phyloP scores from a whole-genome alignment of 2,329 filamentous ascomycete genomes.

The Macrophomina tecta region DNA sequence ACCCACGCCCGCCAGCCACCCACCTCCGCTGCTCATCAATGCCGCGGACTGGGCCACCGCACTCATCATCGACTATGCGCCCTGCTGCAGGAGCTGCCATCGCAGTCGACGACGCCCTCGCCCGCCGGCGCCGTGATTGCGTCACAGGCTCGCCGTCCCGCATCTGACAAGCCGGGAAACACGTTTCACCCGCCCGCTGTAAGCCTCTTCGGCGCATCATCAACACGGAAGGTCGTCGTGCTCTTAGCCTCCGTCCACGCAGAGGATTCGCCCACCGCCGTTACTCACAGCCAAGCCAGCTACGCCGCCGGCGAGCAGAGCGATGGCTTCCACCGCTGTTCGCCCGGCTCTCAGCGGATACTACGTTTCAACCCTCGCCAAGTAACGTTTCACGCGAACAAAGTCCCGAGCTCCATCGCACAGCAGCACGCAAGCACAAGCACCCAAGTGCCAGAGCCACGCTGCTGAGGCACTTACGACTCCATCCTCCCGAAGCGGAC shows the following conservation, averaged over 20 bases:
- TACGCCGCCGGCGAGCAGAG: slow-evolving; percentile 3
- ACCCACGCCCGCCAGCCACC: not conserved
- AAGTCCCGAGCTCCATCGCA: slow-evolving; percentile 10
- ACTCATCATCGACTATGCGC: not conserved
- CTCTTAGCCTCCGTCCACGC: not conserved
- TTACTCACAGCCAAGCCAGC: slow-evolving; percentile 3
- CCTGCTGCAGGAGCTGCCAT: too few relatives aligned
- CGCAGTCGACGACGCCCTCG: not conserved
- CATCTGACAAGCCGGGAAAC: not conserved
- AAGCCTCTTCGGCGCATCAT: not conserved
- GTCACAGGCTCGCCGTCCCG: slow-evolving; percentile 3
- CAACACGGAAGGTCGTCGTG: slow-evolving; percentile 4
- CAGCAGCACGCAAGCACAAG: not conserved
- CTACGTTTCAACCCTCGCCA: slow-evolving; percentile 15
- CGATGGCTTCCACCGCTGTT: not conserved
- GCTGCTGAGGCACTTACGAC: slow-evolving; percentile 13
- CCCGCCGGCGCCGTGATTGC: not conserved
- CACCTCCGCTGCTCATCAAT: not conserved
- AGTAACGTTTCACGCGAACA: slow-evolving; percentile 17
- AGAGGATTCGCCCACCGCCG: not conserved
- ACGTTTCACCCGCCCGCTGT: slow-evolving; percentile 5
- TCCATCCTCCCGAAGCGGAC: slow-evolving; percentile 12
- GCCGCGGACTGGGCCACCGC: not conserved
- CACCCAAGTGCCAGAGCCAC: slow-evolving; percentile 1
- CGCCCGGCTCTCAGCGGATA: slow-evolving; percentile 3